Evolutionary conservation across 2,329 filamentous ascomycete genomes (phyloP).

Genomic region (Penicillium sp.): DNA sequence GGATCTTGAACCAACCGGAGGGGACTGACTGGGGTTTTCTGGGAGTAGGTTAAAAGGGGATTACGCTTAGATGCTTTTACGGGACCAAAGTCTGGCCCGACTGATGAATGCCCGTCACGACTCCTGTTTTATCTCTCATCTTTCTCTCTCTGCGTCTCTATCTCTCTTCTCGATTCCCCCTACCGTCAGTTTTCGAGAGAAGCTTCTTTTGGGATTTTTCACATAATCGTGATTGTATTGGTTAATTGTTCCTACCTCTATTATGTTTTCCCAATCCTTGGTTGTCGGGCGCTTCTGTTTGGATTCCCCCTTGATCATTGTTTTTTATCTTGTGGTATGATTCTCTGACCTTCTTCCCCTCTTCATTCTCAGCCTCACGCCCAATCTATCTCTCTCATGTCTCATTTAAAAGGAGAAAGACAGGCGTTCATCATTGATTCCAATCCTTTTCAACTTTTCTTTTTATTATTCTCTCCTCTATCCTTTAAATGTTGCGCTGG

Average conservation of each 20-base stretch:
- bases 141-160: slow-evolving; percentile 9
- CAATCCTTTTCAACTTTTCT: slow-evolving; percentile 1
- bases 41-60: slow-evolving; percentile 42
- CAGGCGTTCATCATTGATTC: slow-evolving; percentile 24
- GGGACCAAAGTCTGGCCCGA: slow-evolving; percentile 21
- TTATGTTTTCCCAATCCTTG: slow-evolving; percentile 8
- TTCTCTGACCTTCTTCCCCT: slow-evolving; percentile 11
- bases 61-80: slow-evolving; percentile 21
- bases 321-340: slow-evolving; percentile 1
- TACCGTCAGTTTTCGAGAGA: slow-evolving; percentile 9
- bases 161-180: slow-evolving; percentile 15
- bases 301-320: slow-evolving; percentile 23
- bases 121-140: slow-evolving; percentile 14
- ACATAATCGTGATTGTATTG: slow-evolving; percentile 22
- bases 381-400: slow-evolving; percentile 12
- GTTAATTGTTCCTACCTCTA: slow-evolving; percentile 8
- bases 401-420: slow-evolving; percentile 28
- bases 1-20: slow-evolving; percentile 46
- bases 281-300: slow-evolving; percentile 20
- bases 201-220: slow-evolving; percentile 13
- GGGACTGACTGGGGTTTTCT: slow-evolving; percentile 50
- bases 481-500: slow-evolving; percentile 11
- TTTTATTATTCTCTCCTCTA: slow-evolving; percentile 13
- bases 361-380: slow-evolving; percentile 8
- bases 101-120: slow-evolving; percentile 35